These are phyloP conservation scores for Crithidia expoeki DNA, from an alignment of 208 protist species.

Conservation along the genomic window DNA sequence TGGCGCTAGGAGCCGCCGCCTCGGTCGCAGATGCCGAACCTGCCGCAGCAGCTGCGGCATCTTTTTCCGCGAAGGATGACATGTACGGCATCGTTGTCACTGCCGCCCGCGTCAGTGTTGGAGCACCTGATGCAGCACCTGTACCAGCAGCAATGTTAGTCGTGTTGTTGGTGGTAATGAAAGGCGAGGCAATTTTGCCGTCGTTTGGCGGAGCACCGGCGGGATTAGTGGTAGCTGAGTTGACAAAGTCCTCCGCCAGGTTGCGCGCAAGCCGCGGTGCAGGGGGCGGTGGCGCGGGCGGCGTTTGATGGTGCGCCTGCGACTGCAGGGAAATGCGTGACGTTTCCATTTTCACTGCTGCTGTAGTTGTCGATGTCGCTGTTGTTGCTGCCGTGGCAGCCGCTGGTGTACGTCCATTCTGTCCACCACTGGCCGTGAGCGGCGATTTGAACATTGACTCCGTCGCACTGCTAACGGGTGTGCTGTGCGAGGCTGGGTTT, in stretches of 20 bases:
- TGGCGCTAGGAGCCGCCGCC: neutral
- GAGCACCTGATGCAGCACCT: neutral
- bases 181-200: neutral
- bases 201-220: neutral
- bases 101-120: neutral
- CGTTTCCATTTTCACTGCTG: neutral
- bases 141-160: neutral
- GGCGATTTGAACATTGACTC: constrained; percentile 9
- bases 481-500: neutral
- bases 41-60: neutral
- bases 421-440: neutral
- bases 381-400: neutral
- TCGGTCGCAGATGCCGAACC: neutral
- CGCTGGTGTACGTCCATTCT: neutral
- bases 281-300: constrained; percentile 18
- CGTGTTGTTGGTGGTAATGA: neutral
- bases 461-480: neutral
- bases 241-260: constrained; percentile 29
- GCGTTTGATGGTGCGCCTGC: constrained; percentile 10
- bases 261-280: constrained; percentile 32
- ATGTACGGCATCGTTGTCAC: too few species aligned
- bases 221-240: constrained; percentile 16
- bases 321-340: constrained; percentile 4
- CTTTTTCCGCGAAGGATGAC: neutral
- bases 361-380: neutral